phyloP scores from a whole-genome alignment of 495 filamentous ascomycete genomes.

The Bathelium albidoporum region DNA sequence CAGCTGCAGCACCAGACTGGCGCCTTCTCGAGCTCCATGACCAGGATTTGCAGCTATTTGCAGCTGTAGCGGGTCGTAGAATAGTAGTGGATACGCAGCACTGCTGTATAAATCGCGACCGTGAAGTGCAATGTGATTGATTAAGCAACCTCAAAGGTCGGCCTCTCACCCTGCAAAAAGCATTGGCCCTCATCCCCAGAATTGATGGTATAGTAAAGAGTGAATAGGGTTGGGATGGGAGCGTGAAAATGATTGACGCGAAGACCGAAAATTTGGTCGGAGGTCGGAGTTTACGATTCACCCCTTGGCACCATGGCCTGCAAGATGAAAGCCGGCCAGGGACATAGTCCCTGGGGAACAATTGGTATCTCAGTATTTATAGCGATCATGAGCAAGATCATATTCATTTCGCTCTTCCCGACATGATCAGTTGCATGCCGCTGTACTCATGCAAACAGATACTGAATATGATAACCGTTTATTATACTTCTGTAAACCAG shows the following conservation, averaged over 20 bases:
- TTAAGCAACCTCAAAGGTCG: neutral
- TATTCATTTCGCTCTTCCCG: no score
- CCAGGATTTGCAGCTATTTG: neutral
- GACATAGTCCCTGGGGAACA: no score
- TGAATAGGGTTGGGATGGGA: neutral
- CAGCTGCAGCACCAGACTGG: slow-evolving; percentile 23
- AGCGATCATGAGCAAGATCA: no score
- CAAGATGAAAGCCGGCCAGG: no score
- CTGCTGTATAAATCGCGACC: neutral
- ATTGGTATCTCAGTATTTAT: no score
- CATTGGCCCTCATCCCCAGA: neutral
- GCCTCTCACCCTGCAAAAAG: neutral
- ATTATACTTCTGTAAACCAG: neutral
- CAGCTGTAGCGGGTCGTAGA: neutral
- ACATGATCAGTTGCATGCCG: no score
- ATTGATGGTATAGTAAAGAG: neutral
- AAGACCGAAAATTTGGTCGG: slow-evolving; percentile 1
- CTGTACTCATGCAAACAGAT: no score
- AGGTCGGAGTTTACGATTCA: neutral
- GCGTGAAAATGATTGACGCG: neutral
- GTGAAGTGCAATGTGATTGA: neutral
- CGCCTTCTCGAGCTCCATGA: slow-evolving; percentile 14
- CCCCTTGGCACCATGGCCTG: neutral
- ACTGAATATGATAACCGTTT: neutral
- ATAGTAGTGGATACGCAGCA: neutral